These are phyloP conservation scores for Epichloe glyceriae DNA, from an alignment of 2,329 filamentous ascomycete genomes.

Conservation along the genomic window DNA sequence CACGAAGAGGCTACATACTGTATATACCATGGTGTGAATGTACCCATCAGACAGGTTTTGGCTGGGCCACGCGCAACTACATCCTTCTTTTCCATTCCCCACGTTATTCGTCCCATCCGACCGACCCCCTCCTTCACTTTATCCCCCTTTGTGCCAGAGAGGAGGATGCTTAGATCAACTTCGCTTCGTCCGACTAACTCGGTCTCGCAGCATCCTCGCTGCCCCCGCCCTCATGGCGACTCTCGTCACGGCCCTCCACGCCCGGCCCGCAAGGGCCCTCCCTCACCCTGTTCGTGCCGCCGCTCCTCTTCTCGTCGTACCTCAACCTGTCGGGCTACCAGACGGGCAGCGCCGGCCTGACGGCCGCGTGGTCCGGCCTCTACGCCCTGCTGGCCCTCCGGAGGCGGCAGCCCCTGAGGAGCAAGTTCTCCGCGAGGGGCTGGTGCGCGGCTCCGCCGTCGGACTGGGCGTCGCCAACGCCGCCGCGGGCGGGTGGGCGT, in stretches of 20 bases:
- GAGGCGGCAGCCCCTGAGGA: constrained; percentile 25
- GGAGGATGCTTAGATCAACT: no score
- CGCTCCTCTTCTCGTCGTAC: constrained; percentile 35
- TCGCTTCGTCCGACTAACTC: no score
- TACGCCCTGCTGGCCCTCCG: constrained; percentile 44
- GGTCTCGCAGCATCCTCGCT: constrained; percentile 34
- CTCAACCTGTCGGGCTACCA: constrained; percentile 46
- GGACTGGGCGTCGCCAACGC: constrained; percentile 36
- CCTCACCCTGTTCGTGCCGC: constrained; percentile 36
- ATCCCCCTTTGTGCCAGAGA: no score
- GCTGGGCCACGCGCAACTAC: no score
- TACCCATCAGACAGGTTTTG: no score
- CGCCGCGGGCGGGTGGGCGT: constrained; percentile 37
- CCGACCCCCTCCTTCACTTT: no score
- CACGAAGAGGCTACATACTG: no score
- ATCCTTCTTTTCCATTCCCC: no score
- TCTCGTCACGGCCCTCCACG: constrained; percentile 42
- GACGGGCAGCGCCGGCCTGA: constrained; percentile 42
- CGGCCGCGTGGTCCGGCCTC: constrained; percentile 42
- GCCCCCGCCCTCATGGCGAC: constrained; percentile 41
- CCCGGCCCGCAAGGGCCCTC: constrained; percentile 36
- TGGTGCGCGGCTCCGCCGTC: constrained; percentile 37
- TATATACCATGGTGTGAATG: no score
- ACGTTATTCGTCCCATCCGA: no score
- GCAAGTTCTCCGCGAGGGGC: constrained; percentile 35